These are phyloP conservation scores for Suillus cothurnatus DNA, from an alignment of 768 basidiomycete species.

Conservation along the genomic window DNA sequence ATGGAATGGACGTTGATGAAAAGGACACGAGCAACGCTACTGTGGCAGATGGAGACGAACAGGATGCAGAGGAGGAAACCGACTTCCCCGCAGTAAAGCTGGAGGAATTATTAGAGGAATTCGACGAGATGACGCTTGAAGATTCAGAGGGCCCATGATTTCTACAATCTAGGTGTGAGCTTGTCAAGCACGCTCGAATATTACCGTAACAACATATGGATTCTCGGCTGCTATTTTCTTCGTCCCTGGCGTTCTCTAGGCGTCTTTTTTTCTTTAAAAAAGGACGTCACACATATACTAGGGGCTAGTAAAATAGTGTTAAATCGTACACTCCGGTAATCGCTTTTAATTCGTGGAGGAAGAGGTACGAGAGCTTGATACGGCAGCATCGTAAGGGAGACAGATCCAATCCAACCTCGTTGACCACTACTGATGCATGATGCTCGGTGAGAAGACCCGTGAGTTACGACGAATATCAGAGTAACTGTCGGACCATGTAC, in stretches of 20 bases:
- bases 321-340: background rate
- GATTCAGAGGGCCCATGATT: conserved; percentile 30
- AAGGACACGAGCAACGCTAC: conserved; percentile 30
- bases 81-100: conserved; percentile 90
- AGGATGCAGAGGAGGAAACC: conserved; percentile 63
- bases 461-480: background rate
- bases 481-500: background rate
- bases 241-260: background rate
- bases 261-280: background rate
- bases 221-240: background rate
- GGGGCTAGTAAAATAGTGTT: background rate
- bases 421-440: background rate
- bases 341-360: background rate
- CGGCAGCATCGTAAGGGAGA: background rate
- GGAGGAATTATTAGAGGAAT: conserved; percentile 87
- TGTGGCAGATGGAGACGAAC: conserved; percentile 30
- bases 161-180: background rate
- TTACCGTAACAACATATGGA: background rate
- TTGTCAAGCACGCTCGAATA: background rate
- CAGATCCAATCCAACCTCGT: background rate
- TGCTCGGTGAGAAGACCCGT: background rate
- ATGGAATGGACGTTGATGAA: conserved; percentile 70
- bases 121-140: conserved; percentile 87
- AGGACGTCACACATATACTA: background rate
- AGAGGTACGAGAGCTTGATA: background rate